Evolutionary conservation across 2,329 filamentous ascomycete species (phyloP), one percentile per base, ranked within the genome.

Genomic region (Pleurostoma richardsiae): DNA sequence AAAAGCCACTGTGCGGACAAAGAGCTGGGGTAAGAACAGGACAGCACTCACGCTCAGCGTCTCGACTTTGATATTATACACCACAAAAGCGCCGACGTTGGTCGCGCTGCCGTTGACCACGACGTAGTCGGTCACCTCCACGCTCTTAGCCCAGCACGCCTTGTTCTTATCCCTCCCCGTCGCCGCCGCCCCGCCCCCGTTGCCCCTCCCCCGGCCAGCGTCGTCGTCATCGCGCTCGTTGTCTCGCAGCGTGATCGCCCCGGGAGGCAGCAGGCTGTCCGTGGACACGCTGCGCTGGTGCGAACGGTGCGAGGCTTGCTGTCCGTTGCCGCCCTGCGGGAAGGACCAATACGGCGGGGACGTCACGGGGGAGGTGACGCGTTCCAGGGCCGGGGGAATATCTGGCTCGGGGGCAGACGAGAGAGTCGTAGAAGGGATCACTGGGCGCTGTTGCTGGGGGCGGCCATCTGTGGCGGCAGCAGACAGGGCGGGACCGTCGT

Each of bases 31-130:
- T 19, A 19, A 19, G 19, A 40, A 10, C 10, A 30, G 42, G 4
- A 41, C 8, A 27, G 4, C 10, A 77, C 82, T 64, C 63, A 91
- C 90, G 65, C 83, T 86, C 43, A 97, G 71, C 4, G 90, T 96
- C 64, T 94, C 84, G 40, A 99, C 88, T 42, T 78, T 82, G 59
- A 94, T 90, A 61, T 90, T 94, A 88, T 89, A 99, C 6, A 96
- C 90, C 2, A 96, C 89, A 69, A 97, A 99, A 2, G 91, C 88
- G n/a, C 92, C 92, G 29, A 82, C 74, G 54, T 74, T 79, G 10
- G 74, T 78, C 33, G 74, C 63, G 52, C 76, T 74, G 43, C 77
- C 73, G 49, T 81, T 79, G 41, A 85, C 74, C 26, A 80, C 56
- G 8, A 77, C 76, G 59, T 79, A 68, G 57, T 80, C 77, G 36